A percentile compares a stretch with the other conserved stretches of the same genome.
Evolutionary conservation across 495 filamentous ascomycete species (phyloP).

Genomic region (Immersiella caudata): DNA sequence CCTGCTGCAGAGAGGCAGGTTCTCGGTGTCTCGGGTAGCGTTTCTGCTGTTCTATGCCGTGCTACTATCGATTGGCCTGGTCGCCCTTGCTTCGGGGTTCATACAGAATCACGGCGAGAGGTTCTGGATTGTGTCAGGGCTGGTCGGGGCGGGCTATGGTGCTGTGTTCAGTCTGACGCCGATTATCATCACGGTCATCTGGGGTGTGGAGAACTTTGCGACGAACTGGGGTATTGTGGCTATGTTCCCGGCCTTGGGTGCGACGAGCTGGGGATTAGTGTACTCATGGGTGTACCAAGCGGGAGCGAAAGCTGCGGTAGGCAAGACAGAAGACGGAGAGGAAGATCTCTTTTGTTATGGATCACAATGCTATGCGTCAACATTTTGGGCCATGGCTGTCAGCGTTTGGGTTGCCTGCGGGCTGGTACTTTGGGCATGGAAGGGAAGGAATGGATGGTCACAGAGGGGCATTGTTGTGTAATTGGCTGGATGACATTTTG

Average conservation of each 20-base stretch:
- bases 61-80: slow-evolving; percentile 74
- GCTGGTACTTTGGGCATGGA: slow-evolving; percentile 81
- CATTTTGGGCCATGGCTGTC: slow-evolving; percentile 79
- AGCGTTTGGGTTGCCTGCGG: slow-evolving; percentile 77
- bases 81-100: slow-evolving; percentile 71
- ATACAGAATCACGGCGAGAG: slow-evolving; percentile 66
- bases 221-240: slow-evolving; percentile 97
- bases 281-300: slow-evolving; percentile 82
- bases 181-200: slow-evolving; percentile 90
- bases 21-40: slow-evolving; percentile 71
- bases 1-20: slow-evolving; percentile 38
- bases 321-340: slow-evolving; percentile 32
- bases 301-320: slow-evolving; percentile 44
- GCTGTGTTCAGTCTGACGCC: slow-evolving; percentile 86
- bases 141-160: slow-evolving; percentile 89
- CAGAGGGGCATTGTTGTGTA: slow-evolving; percentile 73
- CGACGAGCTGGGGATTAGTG: slow-evolving; percentile 80
- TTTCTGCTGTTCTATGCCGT: slow-evolving; percentile 78
- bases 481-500: not conserved
- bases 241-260: slow-evolving; percentile 83
- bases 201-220: slow-evolving; percentile 97
- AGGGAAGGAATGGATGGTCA: slow-evolving; percentile 72
- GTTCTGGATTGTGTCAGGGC: slow-evolving; percentile 78
- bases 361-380: slow-evolving; percentile 71
- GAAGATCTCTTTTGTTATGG: slow-evolving; percentile 69